These are phyloP conservation scores for Cladosporium sp. DNA, from an alignment of 2,329 filamentous ascomycete species.

Conservation along the genomic window DNA sequence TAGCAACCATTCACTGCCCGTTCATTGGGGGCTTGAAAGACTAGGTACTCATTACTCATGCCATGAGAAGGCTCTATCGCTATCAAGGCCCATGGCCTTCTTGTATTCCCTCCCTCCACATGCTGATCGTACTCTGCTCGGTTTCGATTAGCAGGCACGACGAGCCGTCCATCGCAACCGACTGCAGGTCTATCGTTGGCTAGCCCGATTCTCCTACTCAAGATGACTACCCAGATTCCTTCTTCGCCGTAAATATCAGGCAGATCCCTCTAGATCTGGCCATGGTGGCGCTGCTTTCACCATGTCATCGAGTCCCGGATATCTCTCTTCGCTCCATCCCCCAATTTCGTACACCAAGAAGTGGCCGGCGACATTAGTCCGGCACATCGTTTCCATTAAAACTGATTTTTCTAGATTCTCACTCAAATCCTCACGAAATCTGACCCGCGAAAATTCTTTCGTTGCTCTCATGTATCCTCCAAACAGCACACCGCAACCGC, in stretches of 20 bases:
- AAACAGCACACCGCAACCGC: conserved; percentile 61
- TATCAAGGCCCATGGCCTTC: not conserved
- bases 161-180: too few relatives aligned
- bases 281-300: not conserved
- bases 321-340: not conserved
- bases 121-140: not conserved
- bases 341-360: not conserved
- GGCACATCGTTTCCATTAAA: not conserved
- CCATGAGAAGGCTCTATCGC: not conserved
- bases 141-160: not conserved
- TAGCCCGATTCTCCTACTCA: not conserved
- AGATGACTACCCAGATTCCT: not conserved
- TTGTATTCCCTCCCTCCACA: not conserved
- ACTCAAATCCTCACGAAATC: not conserved
- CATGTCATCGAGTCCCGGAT: not conserved
- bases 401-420: not conserved
- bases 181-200: not conserved
- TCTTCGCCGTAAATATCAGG: not conserved
- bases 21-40: not conserved
- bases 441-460: not conserved
- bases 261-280: not conserved
- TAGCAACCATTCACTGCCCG: not conserved
- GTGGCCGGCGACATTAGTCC: not conserved
- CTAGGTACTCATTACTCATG: not conserved
- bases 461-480: conserved; percentile 22